Conservation (phyloP, 2,329 filamentous ascomycete species). For the Colletotrichum tabaci region DNA sequence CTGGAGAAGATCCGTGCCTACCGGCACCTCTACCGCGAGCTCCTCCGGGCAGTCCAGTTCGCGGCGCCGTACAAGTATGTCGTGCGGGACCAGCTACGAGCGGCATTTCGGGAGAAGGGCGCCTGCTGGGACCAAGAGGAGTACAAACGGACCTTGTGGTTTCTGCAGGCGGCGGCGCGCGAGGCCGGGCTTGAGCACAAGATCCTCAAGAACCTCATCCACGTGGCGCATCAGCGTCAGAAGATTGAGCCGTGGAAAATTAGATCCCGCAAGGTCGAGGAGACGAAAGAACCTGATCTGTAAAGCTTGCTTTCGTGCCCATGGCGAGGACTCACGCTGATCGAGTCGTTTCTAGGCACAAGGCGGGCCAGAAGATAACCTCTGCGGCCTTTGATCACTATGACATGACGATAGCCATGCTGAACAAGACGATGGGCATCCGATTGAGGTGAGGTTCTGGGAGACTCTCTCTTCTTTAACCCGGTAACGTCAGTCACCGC, state of each 20-base stretch:
- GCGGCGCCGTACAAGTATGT: slow-evolving; percentile 77
- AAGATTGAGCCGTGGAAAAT: slow-evolving; percentile 50
- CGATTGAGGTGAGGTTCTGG: slow-evolving; percentile 66
- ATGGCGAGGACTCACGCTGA: background rate
- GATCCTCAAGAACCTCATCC: slow-evolving; percentile 78
- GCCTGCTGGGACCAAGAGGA: slow-evolving; percentile 64
- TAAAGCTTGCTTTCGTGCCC: slow-evolving; percentile 36
- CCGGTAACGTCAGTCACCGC: background rate
- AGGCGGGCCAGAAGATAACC: slow-evolving; percentile 42
- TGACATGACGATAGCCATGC: slow-evolving; percentile 78
- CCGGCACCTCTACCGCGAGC: slow-evolving; percentile 76
- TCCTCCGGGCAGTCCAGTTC: slow-evolving; percentile 80
- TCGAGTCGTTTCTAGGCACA: background rate
- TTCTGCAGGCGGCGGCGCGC: slow-evolving; percentile 75
- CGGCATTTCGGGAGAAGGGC: slow-evolving; percentile 69
- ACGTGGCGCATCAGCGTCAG: slow-evolving; percentile 53
- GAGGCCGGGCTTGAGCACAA: slow-evolving; percentile 79
- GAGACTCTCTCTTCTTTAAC: background rate
- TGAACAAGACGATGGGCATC: slow-evolving; percentile 81
- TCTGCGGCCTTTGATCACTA: slow-evolving; percentile 70
- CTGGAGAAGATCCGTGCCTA: slow-evolving; percentile 75
- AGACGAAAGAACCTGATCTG: slow-evolving; percentile 37
- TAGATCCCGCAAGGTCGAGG: slow-evolving; percentile 5
- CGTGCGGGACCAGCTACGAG: slow-evolving; percentile 71
- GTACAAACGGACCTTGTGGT: slow-evolving; percentile 77